Evolutionary conservation across 495 filamentous ascomycete species (phyloP), one percentile per base, ranked within the genome.

Genomic region (Xylaria longipes): DNA sequence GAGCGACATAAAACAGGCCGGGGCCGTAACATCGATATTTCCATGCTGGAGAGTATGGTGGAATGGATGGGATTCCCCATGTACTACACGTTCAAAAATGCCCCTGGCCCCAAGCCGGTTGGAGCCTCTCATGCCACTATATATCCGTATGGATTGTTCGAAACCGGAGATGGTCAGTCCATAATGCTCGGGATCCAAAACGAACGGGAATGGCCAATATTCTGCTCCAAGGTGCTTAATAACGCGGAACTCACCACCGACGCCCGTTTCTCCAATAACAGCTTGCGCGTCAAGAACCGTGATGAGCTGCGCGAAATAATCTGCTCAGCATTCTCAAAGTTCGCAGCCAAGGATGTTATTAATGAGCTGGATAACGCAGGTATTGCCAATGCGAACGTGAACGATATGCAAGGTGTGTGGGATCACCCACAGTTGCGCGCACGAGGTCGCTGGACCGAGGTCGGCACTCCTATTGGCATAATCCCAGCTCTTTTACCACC

Each of bases 131-230:
- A 88, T 63, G 84, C 85, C 0, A 75, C 84, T 0, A 84, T 87
- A 35, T 88, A 87, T 50, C 86, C 86, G 5, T 88, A 88, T 62
- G 86, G 86, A 0, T 84, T 84, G 0, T 88, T 88, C 57, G 81
- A 83, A 46, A 82, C 86, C 0, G 84, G 84, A 0, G 82, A 80
- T 31, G 79, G 80, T 0, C 79, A 82, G 14, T 81, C 83, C 0
- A 83, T 88, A n/a, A 87, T 88, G 85, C 73, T 88, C 22, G 86
- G 85, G 0, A 83, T 88, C 37, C 86, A 88, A 65, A 87, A 87
- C 67, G 85, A 87, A 73, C 76, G 85, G 7, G 86, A 87, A 74
- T 87, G 84, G 85, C 75, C 71, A 14, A 84, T 78, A 5, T 86
- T 87, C 71, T 87, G 85, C 64, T 65, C 73, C 1, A 71, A 74